Percentiles rank a stretch among this genome's conserved stretches.
Evolutionary conservation across 257 asterid species (phyloP).

Genomic region (Lycium ferocissimum): DNA sequence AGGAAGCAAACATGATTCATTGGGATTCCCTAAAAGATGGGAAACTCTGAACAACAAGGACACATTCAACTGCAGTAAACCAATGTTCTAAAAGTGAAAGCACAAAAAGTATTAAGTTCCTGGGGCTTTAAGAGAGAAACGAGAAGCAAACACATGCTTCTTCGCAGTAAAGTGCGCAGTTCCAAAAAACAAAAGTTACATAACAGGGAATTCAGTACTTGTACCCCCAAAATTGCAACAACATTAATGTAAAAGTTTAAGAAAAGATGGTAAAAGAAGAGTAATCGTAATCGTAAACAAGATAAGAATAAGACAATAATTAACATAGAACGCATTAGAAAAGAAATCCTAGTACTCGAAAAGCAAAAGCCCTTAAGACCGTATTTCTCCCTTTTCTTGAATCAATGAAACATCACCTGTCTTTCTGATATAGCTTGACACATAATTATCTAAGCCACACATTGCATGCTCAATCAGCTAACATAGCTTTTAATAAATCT

Average conservation of each 20-base stretch:
- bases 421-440: background rate
- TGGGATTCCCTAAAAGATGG: background rate
- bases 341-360: background rate
- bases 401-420: background rate
- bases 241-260: background rate
- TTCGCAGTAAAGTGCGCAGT: background rate
- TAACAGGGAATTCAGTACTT: background rate
- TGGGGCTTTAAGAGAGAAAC: background rate
- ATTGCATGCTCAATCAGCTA: conserved; percentile 13
- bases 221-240: background rate
- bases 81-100: background rate
- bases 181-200: background rate
- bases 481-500: background rate
- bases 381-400: background rate
- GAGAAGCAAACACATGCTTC: background rate
- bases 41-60: background rate
- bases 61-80: background rate
- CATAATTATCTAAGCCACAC: background rate
- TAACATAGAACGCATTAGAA: background rate
- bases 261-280: background rate
- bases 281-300: too few species aligned
- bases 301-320: too few species aligned
- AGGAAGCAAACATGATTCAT: conserved; percentile 12
- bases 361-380: conserved; percentile 2
- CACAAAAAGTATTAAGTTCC: background rate